Percentiles rank a stretch among this genome's conserved stretches.
Conservation (phyloP, 31 red algal genomes). For the Pterothamnion heteromorphum region DNA sequence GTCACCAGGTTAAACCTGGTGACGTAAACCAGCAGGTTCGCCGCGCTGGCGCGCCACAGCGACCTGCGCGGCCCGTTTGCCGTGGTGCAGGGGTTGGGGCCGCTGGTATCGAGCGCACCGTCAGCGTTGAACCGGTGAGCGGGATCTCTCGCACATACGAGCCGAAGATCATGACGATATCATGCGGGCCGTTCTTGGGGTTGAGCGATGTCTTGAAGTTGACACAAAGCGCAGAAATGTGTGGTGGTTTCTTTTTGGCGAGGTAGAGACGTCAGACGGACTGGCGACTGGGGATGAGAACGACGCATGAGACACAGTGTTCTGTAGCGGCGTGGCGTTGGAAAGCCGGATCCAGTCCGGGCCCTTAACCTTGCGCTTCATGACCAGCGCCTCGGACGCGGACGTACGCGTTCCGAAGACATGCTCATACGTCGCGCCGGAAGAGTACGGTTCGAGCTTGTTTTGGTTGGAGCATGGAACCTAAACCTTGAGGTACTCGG, state of each 20-base stretch:
- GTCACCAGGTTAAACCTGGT: too few species aligned
- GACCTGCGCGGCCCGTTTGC: too few species aligned
- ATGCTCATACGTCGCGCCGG: slow-evolving; percentile 68
- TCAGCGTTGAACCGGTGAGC: slow-evolving; percentile 56
- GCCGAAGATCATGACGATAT: slow-evolving; percentile 73
- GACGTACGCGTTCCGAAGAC: slow-evolving; percentile 76
- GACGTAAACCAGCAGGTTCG: too few species aligned
- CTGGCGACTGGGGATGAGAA: slow-evolving; percentile 33
- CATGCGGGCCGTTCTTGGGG: slow-evolving; percentile 50
- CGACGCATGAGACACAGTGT: slow-evolving; percentile 61
- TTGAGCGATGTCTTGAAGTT: slow-evolving; percentile 65
- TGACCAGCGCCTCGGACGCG: slow-evolving; percentile 58
- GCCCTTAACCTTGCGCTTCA: slow-evolving; percentile 69
- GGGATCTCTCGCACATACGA: slow-evolving; percentile 59
- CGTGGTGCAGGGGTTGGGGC: too few species aligned
- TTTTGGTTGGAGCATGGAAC: slow-evolving; percentile 63
- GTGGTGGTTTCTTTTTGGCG: slow-evolving; percentile 53
- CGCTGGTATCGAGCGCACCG: slow-evolving; percentile 45
- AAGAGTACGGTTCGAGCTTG: slow-evolving; percentile 44
- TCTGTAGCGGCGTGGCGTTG: slow-evolving; percentile 45
- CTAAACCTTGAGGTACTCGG: slow-evolving; percentile 82
- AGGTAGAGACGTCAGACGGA: slow-evolving; percentile 46
- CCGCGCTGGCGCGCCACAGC: too few species aligned
- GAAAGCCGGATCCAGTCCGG: slow-evolving; percentile 77
- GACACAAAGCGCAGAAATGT: slow-evolving; percentile 66